Evolutionary conservation across 192 early-diverging fungal species (phyloP), one percentile per base, ranked within the genome.

Genomic region (Backusella macrospora): DNA sequence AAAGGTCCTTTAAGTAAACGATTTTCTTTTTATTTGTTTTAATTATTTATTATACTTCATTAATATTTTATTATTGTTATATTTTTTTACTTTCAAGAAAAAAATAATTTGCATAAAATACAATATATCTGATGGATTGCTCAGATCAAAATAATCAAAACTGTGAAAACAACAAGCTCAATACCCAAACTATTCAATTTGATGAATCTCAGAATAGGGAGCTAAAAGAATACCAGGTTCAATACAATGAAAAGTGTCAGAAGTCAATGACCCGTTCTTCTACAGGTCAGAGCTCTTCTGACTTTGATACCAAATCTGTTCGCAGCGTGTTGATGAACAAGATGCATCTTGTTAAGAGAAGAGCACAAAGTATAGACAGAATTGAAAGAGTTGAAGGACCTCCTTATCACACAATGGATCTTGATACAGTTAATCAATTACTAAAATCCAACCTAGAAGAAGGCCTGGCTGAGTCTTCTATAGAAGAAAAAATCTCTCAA

Each of bases 391-490:
- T 68, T 3, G 76, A 77, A 49, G 78, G 78, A 4, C 78, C 78
- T 12, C 74, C 74, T 15, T 80, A 80, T 48, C 81, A 83, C 45
- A 77, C 75, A 40, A 78, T 77, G 73, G 65, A 73, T 64, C 38
- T 77, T 45, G 76, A 73, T 18, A 75, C 70, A 14, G 79, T 83
- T 2, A 52, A 44, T 62, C 40, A 80, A 8, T 26, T 75, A 12
- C 18, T 81, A 12, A 76, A 76, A 18, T 67, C 81, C n/a, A 69
- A 83, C 45, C 26, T 69, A 13, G 77, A 80, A 34, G 74, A 82
- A 14, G 89, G 89, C 34, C 81, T 90, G 43, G 48, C 75, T 3
- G 77, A 87, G 4, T 82, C 76, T 68, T 81, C 84, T 72, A 85
- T 81, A 12, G 74, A 81, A 62, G 75, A 68, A 10, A 76, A 84